Conservation (phyloP, 257 asterid genomes). For the Craterostigma plantagineum region DNA sequence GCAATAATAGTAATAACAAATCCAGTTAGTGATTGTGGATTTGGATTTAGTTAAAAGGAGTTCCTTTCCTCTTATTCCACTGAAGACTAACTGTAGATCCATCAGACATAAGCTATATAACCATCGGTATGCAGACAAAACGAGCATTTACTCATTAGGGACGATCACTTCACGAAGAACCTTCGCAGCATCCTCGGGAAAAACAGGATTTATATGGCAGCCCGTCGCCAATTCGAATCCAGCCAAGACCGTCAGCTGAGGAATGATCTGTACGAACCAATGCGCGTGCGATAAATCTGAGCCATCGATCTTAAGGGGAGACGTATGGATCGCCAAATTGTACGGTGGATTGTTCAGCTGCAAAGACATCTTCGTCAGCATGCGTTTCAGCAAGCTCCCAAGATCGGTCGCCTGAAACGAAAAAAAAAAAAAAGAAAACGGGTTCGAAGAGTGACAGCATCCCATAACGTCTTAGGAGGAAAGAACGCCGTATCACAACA, state of each 20-base stretch:
- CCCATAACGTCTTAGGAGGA: not conserved
- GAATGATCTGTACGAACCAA: conserved; percentile 87
- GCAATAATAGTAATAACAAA: no score
- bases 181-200: conserved; percentile 91
- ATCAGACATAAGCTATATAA: no score
- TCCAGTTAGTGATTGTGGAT: no score
- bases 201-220: conserved; percentile 77
- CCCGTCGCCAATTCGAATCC: conserved; percentile 84
- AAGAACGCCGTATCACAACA: not conserved
- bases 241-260: conserved; percentile 51
- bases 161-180: conserved; percentile 46
- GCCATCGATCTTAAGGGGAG: conserved; percentile 36
- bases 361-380: conserved; percentile 50
- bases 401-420: conserved; percentile 80
- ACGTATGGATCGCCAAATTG: conserved; percentile 58
- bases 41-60: no score
- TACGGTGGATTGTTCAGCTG: conserved; percentile 83
- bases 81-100: no score
- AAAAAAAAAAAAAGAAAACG: not conserved
- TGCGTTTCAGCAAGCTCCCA: conserved; percentile 58
- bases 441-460: not conserved
- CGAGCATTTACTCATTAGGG: conserved; percentile 10
- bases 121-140: no score
- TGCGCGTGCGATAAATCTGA: conserved; percentile 30
- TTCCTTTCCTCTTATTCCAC: no score